Evolutionary conservation across 345 rosid genomes (phyloP).

Genomic region (Eucalyptus urophylla): DNA sequence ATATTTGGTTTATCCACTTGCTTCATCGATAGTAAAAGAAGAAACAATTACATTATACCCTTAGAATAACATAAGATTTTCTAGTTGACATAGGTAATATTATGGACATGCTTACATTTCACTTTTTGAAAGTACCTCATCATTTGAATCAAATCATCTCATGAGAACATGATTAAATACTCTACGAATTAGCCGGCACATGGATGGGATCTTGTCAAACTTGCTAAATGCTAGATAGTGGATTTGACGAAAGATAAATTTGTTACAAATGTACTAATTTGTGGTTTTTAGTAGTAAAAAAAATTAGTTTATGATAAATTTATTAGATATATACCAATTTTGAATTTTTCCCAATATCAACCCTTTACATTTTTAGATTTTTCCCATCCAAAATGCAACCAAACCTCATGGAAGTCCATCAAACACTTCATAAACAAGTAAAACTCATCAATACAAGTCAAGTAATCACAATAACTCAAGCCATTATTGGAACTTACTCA

Average conservation of each 20-base stretch:
- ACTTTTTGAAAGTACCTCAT: neutral
- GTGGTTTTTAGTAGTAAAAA: too few species aligned
- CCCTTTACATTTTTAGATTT: neutral
- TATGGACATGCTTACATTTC: neutral
- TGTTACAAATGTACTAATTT: neutral
- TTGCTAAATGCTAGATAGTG: neutral
- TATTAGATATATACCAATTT: too few species aligned
- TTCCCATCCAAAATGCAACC: neutral
- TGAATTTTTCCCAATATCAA: rapidly evolving
- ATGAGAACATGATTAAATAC: neutral
- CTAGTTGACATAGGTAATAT: neutral
- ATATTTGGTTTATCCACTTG: neutral
- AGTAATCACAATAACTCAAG: neutral
- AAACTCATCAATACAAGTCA: neutral
- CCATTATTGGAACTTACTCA: neutral
- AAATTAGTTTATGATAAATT: too few species aligned
- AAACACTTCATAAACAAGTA: neutral
- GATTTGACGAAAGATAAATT: neutral
- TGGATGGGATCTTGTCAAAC: neutral
- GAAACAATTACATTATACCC: neutral
- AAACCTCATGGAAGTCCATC: neutral
- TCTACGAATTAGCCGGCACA: neutral
- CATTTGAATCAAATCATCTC: neutral
- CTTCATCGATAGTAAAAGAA: neutral
- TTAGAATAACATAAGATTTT: neutral